Conservation (phyloP, 2,329 filamentous ascomycete genomes). For the Anthostomella pinea region DNA sequence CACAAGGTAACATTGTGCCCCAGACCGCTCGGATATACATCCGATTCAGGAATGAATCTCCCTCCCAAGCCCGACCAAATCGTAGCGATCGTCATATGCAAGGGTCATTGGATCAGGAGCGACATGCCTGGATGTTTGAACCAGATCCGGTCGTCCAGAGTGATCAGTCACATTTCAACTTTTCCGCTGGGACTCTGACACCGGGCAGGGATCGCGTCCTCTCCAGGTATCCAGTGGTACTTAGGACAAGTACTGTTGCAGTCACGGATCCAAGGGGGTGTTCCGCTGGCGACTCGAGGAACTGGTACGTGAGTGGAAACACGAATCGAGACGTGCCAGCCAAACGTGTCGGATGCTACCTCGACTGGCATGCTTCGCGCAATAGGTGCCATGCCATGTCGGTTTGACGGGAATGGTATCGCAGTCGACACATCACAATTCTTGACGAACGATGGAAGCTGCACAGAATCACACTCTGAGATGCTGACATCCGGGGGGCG, state of each 20-base stretch:
- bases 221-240: conserved; percentile 5
- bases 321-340: background rate
- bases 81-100: conserved; percentile 8
- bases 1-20: conserved; percentile 10
- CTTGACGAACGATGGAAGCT: background rate
- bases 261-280: no score
- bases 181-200: conserved; percentile 5
- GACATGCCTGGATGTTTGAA: conserved; percentile 18
- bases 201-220: conserved; percentile 10
- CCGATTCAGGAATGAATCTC: conserved; percentile 20
- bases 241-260: no score
- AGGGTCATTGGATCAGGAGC: conserved; percentile 15
- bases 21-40: conserved; percentile 17
- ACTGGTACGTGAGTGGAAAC: background rate
- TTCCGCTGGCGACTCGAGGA: background rate
- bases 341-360: no score
- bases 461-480: background rate
- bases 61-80: conserved; percentile 8
- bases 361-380: no score
- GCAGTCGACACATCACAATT: background rate
- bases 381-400: no score
- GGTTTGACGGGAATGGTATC: background rate
- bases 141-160: conserved; percentile 16
- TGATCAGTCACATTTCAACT: conserved; percentile 16
- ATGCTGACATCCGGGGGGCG: background rate